Conservation (phyloP, 768 basidiomycete species). For the Russula abietina region DNA sequence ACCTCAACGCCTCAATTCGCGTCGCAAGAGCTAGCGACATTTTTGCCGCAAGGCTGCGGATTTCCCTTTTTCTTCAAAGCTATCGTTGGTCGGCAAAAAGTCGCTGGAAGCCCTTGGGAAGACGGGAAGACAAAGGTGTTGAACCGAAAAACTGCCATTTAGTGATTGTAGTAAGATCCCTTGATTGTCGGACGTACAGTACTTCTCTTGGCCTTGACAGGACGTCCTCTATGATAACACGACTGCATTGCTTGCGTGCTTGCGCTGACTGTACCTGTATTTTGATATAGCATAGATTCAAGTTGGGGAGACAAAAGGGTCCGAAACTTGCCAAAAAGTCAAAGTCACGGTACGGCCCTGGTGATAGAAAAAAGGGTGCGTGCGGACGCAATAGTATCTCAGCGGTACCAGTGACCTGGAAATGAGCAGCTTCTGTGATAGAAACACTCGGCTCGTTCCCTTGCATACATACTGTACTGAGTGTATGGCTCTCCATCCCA, state of each 20-base stretch:
- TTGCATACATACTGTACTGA: not conserved
- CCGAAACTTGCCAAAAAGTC: not conserved
- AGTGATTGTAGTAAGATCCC: constrained; percentile 8
- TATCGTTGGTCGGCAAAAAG: not conserved
- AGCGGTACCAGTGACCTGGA: not conserved
- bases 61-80: not conserved
- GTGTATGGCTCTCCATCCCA: not conserved
- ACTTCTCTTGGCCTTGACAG: not conserved
- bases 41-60: not conserved
- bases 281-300: too few relatives aligned
- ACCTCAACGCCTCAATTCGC: not conserved
- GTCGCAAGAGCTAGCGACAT: not conserved
- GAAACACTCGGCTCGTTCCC: not conserved
- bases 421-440: not conserved
- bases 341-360: too few relatives aligned
- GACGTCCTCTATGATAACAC: not conserved
- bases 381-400: not conserved
- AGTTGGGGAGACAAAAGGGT: not conserved
- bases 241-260: not conserved
- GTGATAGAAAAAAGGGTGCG: not conserved
- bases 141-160: not conserved
- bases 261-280: not conserved
- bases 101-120: not conserved
- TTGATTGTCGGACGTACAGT: constrained; percentile 20
- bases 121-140: too few relatives aligned